Evolutionary conservation across 331 rosid species (phyloP).

Genomic region (Saraca asoca): DNA sequence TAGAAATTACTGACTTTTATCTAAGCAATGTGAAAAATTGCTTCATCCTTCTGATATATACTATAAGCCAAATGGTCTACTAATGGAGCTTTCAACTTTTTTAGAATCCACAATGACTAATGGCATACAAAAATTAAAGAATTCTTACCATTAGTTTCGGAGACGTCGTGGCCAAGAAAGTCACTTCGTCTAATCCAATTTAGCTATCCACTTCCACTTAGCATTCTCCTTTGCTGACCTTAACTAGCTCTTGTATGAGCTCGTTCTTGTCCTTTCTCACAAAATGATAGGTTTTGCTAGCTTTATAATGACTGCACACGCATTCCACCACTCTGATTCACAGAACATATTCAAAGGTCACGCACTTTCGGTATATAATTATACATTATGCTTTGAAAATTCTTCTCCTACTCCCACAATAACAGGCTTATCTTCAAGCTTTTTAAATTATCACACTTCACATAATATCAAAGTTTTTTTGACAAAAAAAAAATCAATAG

Average conservation of each 20-base stretch:
- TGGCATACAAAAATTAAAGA: neutral
- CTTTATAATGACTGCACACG: conserved; percentile 44
- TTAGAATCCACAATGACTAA: neutral
- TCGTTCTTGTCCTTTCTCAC: neutral
- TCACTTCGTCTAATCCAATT: conserved; percentile 6
- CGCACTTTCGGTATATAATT: conserved; percentile 41
- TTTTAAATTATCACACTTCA: too few relatives aligned
- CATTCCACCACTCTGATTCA: conserved; percentile 47
- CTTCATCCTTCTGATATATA: too few relatives aligned
- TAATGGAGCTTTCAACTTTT: too few relatives aligned
- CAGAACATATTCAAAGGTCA: conserved; percentile 24
- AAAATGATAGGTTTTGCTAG: conserved; percentile 17
- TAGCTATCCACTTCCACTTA: neutral
- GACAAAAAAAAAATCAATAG: too few relatives aligned
- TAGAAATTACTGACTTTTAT: too few relatives aligned
- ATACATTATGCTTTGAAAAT: conserved; percentile 32
- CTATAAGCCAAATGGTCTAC: too few relatives aligned
- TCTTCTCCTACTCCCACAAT: conserved; percentile 43
- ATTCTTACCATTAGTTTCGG: neutral
- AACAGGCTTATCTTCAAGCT: conserved; percentile 3
- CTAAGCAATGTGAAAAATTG: too few relatives aligned
- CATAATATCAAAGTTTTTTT: too few relatives aligned
- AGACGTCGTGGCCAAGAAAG: conserved; percentile 1
- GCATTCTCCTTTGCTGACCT: conserved; percentile 8
- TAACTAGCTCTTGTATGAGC: neutral